Conservation (phyloP, 805 yeast species). For the Metschnikowia chrysomelidarum region DNA sequence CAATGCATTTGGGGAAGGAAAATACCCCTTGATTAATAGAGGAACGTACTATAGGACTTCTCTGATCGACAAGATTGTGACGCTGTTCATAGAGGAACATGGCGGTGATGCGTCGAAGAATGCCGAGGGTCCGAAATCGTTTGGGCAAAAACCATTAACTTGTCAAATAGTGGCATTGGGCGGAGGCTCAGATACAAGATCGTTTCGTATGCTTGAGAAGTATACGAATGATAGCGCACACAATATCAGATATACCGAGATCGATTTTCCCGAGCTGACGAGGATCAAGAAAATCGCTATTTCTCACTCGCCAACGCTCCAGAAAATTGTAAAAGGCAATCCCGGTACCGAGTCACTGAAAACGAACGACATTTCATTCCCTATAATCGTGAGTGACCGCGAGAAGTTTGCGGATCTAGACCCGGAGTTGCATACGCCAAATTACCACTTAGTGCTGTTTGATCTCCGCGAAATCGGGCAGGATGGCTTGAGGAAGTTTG, state of each 20-base stretch:
- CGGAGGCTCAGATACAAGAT: slow-evolving; percentile 76
- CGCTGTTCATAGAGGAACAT: slow-evolving; percentile 36
- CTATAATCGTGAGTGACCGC: slow-evolving; percentile 15
- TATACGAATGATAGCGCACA: slow-evolving; percentile 10
- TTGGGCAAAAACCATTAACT: no score
- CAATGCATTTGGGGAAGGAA: slow-evolving; percentile 39
- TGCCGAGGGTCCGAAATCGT: no score
- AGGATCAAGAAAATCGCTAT: slow-evolving; percentile 52
- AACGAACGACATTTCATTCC: no score
- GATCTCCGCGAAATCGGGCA: slow-evolving; percentile 47
- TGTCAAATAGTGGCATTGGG: slow-evolving; percentile 70
- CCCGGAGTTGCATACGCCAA: slow-evolving; percentile 32
- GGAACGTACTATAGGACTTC: slow-evolving; percentile 66
- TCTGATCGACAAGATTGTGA: slow-evolving; percentile 48
- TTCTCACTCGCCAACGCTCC: slow-evolving; percentile 26
- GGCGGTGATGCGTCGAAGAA: no score
- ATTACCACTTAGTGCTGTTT: slow-evolving; percentile 52
- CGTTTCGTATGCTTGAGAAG: slow-evolving; percentile 46
- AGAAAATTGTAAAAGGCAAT: slow-evolving; percentile 24
- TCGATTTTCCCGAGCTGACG: slow-evolving; percentile 60
- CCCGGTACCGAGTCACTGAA: slow-evolving; percentile 16
- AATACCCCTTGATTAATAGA: slow-evolving; percentile 65
- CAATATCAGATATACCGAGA: slow-evolving; percentile 49
- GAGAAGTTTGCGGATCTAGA: slow-evolving; percentile 24
- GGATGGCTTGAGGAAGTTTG: slow-evolving; percentile 13